Evolutionary conservation across 768 basidiomycete species (phyloP).

Genomic region (Serendipita sp.): DNA sequence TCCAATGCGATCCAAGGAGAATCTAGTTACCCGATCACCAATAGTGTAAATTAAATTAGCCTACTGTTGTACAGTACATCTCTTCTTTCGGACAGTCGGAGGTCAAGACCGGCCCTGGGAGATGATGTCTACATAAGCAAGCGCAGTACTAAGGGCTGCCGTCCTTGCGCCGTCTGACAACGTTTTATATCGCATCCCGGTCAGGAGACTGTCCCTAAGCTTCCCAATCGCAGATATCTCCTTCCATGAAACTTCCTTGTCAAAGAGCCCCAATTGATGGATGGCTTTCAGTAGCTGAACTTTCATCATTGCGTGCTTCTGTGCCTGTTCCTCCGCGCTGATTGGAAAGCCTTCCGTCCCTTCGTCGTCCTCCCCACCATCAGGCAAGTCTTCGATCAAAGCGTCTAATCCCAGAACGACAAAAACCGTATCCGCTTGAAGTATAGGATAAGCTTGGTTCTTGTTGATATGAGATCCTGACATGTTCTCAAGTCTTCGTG

Average conservation of each 20-base stretch:
- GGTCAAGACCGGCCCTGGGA: too few relatives aligned
- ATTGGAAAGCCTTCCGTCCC: background rate
- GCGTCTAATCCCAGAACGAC: background rate
- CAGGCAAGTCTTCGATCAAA: background rate
- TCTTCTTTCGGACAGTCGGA: too few relatives aligned
- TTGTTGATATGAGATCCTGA: too few relatives aligned
- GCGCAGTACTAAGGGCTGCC: too few relatives aligned
- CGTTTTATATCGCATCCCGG: background rate
- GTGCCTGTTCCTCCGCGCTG: background rate
- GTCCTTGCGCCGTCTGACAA: background rate
- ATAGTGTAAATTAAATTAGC: too few relatives aligned
- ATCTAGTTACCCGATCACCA: too few relatives aligned
- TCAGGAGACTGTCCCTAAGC: background rate
- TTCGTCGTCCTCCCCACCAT: background rate
- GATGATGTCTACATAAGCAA: too few relatives aligned
- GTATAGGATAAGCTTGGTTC: background rate
- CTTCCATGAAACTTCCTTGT: background rate
- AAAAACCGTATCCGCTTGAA: background rate
- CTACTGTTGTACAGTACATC: too few relatives aligned
- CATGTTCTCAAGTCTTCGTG: background rate
- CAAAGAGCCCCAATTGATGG: background rate
- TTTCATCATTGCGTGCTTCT: background rate
- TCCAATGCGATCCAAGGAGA: too few relatives aligned
- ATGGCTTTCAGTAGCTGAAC: background rate
- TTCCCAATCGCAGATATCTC: background rate